Base-by-base conservation (phyloP, 2,329 filamentous ascomycete genomes). In the Metarhizium sp. region DNA sequence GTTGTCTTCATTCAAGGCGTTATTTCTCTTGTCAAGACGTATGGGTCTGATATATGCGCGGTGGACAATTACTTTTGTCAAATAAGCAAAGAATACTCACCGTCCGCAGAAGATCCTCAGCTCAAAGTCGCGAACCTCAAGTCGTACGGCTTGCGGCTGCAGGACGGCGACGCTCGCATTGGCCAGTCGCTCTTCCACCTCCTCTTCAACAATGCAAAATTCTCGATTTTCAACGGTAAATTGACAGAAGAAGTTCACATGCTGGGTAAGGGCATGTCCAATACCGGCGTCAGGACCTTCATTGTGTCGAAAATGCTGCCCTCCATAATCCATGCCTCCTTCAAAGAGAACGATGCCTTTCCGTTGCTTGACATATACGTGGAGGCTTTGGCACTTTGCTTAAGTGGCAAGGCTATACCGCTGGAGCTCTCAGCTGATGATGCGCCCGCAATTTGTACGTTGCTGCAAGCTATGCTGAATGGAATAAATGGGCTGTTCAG, bases 51-150 rank as follows among this genome's bases (percentile, higher is more conserved):
- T 50, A 73, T 84, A 42, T 80, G 78, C 63, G 66, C 71, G 1
- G 70, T 84, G 4, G 79, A 84, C 60, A 64, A 69, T 2, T 84
- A 79, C 63, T 84, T 79, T 66, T 80, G 78, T 57, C 76, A 80
- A 57, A 78, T 80, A 60, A 80, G 73, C 63, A 72, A 69, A 42
- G 78, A 80, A 55, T 84, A 82, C 64, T 78, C 75, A 3, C 81
- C 81, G 2, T 75, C 80, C 0, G 62, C 68, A 13, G 73, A 81
- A 54, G 81, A 84, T 49, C 80, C 80, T 2, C 74, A 79, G 42
- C 70, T 84, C 4, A 80, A 82, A 57, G 74, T 78, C 29, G 80
- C 80, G 4, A 74, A 73, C 4, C 79, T 84, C 62, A 62, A 79
- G 16, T 77, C 78, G 2, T 84, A 81, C 63, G 81, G 79, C 1